phyloP scores from a whole-genome alignment of 2,329 filamentous ascomycete genomes.

The Claviceps digitariae region DNA sequence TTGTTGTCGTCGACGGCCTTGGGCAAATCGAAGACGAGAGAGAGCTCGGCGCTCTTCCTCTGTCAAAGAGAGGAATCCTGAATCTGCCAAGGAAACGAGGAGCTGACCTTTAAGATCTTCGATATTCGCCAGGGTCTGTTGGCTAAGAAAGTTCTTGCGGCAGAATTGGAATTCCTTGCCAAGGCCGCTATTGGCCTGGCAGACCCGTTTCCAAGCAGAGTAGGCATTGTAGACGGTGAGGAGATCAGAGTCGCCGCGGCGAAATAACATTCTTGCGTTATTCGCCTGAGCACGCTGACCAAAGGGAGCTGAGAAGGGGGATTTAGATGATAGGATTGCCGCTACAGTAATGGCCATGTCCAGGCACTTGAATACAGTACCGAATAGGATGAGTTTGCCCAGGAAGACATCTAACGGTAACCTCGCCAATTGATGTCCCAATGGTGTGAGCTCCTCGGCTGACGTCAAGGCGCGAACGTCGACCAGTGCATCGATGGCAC shows the following conservation, averaged over 20 bases:
- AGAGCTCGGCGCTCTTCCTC: conserved; percentile 57
- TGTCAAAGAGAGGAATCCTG: conserved; percentile 66
- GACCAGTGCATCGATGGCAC: conserved; percentile 82
- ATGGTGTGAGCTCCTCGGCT: conserved; percentile 69
- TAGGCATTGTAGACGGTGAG: conserved; percentile 94
- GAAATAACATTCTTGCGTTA: conserved; percentile 63
- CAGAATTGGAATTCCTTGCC: conserved; percentile 81
- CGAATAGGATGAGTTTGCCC: conserved; percentile 81
- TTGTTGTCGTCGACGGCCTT: conserved; percentile 42
- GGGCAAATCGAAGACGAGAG: conserved; percentile 51
- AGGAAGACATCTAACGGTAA: conserved; percentile 88
- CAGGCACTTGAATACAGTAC: conserved; percentile 76
- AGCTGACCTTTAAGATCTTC: conserved; percentile 93
- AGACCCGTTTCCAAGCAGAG: conserved; percentile 72
- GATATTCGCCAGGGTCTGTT: conserved; percentile 81
- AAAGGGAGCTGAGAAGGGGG: conserved; percentile 79
- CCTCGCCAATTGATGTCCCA: conserved; percentile 77
- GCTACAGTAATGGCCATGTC: conserved; percentile 88
- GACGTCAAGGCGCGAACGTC: conserved; percentile 82
- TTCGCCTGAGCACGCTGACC: conserved; percentile 74
- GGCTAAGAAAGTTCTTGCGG: conserved; percentile 81
- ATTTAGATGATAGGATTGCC: conserved; percentile 87
- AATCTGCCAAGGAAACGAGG: conserved; percentile 70
- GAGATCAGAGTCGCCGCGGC: conserved; percentile 78
- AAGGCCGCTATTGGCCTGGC: conserved; percentile 45